Conservation (phyloP, 202 grass and related monocot genomes). For the Elaeis oleifera region DNA sequence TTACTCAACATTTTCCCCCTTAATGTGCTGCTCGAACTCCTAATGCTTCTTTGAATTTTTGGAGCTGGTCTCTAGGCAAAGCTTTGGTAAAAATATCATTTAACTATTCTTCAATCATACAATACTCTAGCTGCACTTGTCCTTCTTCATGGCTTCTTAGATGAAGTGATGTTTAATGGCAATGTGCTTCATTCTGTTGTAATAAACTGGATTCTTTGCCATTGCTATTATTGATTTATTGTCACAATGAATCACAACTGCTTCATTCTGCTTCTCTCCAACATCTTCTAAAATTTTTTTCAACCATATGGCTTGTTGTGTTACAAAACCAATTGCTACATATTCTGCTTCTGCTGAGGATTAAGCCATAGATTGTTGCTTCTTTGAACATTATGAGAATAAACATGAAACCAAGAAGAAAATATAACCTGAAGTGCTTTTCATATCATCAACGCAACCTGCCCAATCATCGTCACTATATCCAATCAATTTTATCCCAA, state of each 20-base stretch:
- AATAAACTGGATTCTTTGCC: background rate
- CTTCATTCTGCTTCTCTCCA: background rate
- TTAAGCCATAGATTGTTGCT: constrained; percentile 9
- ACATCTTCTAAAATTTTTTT: constrained; percentile 15
- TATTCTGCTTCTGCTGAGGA: constrained; percentile 8
- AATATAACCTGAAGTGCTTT: constrained; percentile 7
- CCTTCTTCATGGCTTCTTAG: background rate
- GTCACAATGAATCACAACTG: background rate
- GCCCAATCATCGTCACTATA: constrained; percentile 8
- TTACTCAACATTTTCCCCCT: too few relatives aligned
- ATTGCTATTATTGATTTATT: constrained; percentile 2
- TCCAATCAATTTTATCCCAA: too few relatives aligned
- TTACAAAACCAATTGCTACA: background rate
- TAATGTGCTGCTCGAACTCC: too few relatives aligned
- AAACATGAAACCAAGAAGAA: constrained; percentile 3
- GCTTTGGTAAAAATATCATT: too few relatives aligned
- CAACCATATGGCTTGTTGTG: constrained; percentile 15
- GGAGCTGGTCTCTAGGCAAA: too few relatives aligned
- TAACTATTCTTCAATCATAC: background rate
- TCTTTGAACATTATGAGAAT: constrained; percentile 6
- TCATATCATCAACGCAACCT: constrained; percentile 9
- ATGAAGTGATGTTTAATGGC: constrained; percentile 1
- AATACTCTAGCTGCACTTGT: background rate
- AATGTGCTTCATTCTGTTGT: background rate
- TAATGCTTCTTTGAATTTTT: too few relatives aligned